These are phyloP conservation scores for Spatholobus suberectus DNA, from an alignment of 306 rosid genomes.

Conservation along the genomic window DNA sequence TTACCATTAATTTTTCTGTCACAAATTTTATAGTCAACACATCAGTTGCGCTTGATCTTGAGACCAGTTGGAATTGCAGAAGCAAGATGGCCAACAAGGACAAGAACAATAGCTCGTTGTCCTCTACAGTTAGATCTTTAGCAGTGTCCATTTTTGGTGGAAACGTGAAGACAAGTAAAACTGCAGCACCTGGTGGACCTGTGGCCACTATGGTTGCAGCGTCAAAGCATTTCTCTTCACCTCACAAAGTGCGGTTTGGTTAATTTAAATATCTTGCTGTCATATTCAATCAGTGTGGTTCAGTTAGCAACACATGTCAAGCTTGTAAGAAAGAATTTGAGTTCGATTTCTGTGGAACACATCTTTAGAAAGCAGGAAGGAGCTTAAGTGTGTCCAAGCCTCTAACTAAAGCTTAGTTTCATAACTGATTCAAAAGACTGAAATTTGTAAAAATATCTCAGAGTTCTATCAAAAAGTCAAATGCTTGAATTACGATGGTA, in stretches of 20 bases:
- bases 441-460: no score
- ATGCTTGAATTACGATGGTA: no score
- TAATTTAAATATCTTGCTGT: background rate
- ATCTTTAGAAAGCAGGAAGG: no score
- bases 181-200: constrained; percentile 31
- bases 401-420: no score
- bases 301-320: no score
- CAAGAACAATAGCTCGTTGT: background rate
- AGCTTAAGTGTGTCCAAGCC: no score
- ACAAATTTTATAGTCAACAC: background rate
- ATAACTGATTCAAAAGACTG: no score
- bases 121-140: constrained; percentile 6
- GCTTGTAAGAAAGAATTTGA: no score
- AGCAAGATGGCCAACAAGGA: constrained; percentile 35
- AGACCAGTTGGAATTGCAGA: background rate
- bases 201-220: constrained; percentile 57
- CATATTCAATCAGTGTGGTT: background rate
- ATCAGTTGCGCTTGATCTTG: background rate
- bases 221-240: constrained; percentile 59
- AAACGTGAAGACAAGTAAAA: constrained; percentile 29
- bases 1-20: background rate
- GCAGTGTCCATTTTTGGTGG: constrained; percentile 13
- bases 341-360: no score
- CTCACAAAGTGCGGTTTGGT: constrained; percentile 45
- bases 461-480: no score